Evolutionary conservation across 768 basidiomycete genomes (phyloP).

Genomic region (Phaeotremella fagi): DNA sequence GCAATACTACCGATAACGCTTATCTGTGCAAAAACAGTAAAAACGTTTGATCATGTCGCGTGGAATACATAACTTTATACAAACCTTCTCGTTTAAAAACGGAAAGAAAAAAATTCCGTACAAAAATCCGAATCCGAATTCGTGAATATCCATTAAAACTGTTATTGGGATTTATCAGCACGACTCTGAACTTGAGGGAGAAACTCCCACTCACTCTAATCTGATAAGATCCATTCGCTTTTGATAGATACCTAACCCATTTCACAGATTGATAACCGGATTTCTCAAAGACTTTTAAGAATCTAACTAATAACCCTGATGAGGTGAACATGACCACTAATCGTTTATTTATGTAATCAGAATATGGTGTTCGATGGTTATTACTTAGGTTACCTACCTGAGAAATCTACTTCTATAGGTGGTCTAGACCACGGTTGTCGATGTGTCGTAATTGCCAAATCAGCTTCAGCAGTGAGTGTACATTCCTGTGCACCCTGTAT

Average conservation of each 20-base stretch:
- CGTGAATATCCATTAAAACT: too few species aligned
- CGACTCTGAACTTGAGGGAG: too few species aligned
- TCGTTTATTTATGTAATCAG: background rate
- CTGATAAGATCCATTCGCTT: slow-evolving; percentile 89
- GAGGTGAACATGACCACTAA: slow-evolving; percentile 94
- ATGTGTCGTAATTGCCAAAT: slow-evolving; percentile 78
- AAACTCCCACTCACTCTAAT: slow-evolving; percentile 77
- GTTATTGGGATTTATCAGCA: too few species aligned
- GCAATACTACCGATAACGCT: too few species aligned
- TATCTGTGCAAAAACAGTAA: too few species aligned
- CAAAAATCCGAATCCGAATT: too few species aligned
- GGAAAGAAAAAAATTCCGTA: too few species aligned
- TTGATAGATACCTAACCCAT: slow-evolving; percentile 92
- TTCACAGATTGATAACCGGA: slow-evolving; percentile 88
- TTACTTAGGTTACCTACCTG: slow-evolving; percentile 31
- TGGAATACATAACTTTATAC: too few species aligned
- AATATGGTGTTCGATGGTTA: background rate
- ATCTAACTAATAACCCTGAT: slow-evolving; percentile 90
- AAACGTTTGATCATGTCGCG: too few species aligned
- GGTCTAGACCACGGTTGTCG: slow-evolving; percentile 97
- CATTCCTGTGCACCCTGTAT: slow-evolving; percentile 90
- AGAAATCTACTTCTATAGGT: slow-evolving; percentile 97
- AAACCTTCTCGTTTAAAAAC: too few species aligned
- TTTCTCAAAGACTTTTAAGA: slow-evolving; percentile 98
- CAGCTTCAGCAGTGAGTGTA: slow-evolving; percentile 75